phyloP scores from a whole-genome alignment of 176 grass and related monocot species.

The Phoenix dactylifera region DNA sequence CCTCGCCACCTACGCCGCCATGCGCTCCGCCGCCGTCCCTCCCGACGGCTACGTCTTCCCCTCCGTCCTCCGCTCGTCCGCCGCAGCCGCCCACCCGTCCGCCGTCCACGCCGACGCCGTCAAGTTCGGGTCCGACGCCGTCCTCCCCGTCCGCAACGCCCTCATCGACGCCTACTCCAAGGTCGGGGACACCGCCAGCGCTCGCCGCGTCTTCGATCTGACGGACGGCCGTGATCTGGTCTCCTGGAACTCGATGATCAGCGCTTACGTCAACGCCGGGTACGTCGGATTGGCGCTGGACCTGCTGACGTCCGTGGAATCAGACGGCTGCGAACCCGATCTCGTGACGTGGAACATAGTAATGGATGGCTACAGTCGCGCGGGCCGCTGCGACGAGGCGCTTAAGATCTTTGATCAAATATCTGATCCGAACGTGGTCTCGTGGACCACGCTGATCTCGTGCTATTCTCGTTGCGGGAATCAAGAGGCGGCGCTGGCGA shows the following conservation, averaged over 20 bases:
- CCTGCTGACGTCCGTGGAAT: slow-evolving; percentile 15
- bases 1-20: slow-evolving; percentile 8
- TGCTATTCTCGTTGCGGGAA: slow-evolving; percentile 19
- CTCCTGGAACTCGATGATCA: slow-evolving; percentile 48
- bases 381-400: slow-evolving; percentile 32
- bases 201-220: slow-evolving; percentile 39
- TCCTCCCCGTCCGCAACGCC: slow-evolving; percentile 53
- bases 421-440: slow-evolving; percentile 20
- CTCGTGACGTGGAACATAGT: slow-evolving; percentile 37
- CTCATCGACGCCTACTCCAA: slow-evolving; percentile 53
- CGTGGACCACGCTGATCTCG: slow-evolving; percentile 37
- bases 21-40: slow-evolving; percentile 8
- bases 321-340: slow-evolving; percentile 21
- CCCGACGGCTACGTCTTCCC: slow-evolving; percentile 22
- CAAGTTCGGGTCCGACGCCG: slow-evolving; percentile 42
- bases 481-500: slow-evolving; percentile 23
- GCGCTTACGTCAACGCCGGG: slow-evolving; percentile 6
- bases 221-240: slow-evolving; percentile 25
- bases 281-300: neutral
- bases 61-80: neutral
- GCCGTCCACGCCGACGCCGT: slow-evolving; percentile 41
- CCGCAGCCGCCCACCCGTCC: neutral
- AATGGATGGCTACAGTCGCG: slow-evolving; percentile 49
- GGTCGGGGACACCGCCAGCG: slow-evolving; percentile 11
- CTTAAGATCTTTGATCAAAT: slow-evolving; percentile 24